Evolutionary conservation across 371 early-diverging fungal species (phyloP).

Genomic region (Mucor plumbeus): DNA sequence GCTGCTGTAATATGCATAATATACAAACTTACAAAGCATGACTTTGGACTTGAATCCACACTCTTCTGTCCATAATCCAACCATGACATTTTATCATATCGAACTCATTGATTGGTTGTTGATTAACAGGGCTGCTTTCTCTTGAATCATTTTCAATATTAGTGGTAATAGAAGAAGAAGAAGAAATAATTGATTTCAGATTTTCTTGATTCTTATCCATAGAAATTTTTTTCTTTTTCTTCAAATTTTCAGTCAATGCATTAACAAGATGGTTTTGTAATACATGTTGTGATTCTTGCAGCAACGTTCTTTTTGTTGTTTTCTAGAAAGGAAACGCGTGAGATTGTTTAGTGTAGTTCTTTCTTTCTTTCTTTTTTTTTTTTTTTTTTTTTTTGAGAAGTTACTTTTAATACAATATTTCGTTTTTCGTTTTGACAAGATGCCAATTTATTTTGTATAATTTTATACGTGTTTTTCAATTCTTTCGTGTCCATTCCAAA

Average conservation of each 20-base stretch:
- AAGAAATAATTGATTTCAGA: neutral
- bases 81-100: conserved; percentile 8
- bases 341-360: neutral
- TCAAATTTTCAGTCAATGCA: conserved; percentile 9
- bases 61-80: conserved; percentile 12
- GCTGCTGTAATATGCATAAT: neutral
- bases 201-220: neutral
- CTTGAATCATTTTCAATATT: neutral
- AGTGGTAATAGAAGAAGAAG: too few species aligned
- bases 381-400: neutral
- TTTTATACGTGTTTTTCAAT: conserved; percentile 3
- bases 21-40: neutral
- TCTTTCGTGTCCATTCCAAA: conserved; percentile 5
- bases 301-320: conserved; percentile 18
- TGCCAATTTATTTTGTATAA: conserved; percentile 16
- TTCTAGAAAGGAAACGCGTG: conserved; percentile 11
- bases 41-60: conserved; percentile 24
- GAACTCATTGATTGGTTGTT: neutral
- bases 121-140: too few species aligned
- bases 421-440: conserved; percentile 12
- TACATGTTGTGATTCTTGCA: conserved; percentile 15
- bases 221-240: neutral
- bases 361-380: neutral
- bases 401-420: conserved; percentile 7
- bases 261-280: conserved; percentile 15